phyloP scores from a whole-genome alignment of 1,139 yeast species.

The Zygosaccharomyces pseudobailii region DNA sequence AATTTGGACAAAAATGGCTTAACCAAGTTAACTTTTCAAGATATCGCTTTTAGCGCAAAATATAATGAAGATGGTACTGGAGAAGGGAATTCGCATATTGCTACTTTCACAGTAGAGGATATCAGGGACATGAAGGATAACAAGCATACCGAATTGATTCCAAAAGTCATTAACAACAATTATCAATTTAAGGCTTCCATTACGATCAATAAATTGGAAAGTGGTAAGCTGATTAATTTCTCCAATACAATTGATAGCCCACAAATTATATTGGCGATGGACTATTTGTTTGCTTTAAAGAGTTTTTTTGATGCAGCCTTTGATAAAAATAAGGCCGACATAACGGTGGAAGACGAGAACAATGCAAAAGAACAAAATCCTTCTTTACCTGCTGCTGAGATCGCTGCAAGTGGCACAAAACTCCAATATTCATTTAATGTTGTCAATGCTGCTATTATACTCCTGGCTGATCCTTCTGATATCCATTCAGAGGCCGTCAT shows the following conservation, averaged over 20 bases:
- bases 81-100: constrained; percentile 57
- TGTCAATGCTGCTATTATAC: constrained; percentile 70
- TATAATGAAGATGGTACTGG: constrained; percentile 54
- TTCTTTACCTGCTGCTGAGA: not conserved
- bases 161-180: constrained; percentile 55
- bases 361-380: constrained; percentile 9
- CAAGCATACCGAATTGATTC: constrained; percentile 75
- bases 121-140: constrained; percentile 58
- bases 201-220: constrained; percentile 41
- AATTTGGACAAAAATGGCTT: constrained; percentile 45
- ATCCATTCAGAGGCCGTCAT: constrained; percentile 81
- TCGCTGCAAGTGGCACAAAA: constrained; percentile 7
- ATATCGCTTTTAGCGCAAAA: constrained; percentile 47
- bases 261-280: constrained; percentile 73
- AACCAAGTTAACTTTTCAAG: constrained; percentile 61
- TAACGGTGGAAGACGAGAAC: constrained; percentile 6
- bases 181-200: constrained; percentile 67
- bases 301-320: constrained; percentile 48
- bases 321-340: constrained; percentile 3
- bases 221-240: constrained; percentile 45
- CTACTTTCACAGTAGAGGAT: constrained; percentile 76
- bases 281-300: constrained; percentile 75
- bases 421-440: constrained; percentile 63
- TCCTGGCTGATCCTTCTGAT: constrained; percentile 74
- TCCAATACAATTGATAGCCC: constrained; percentile 77